Conservation (phyloP, 495 filamentous ascomycete species). For the Penicillium fimorum region DNA sequence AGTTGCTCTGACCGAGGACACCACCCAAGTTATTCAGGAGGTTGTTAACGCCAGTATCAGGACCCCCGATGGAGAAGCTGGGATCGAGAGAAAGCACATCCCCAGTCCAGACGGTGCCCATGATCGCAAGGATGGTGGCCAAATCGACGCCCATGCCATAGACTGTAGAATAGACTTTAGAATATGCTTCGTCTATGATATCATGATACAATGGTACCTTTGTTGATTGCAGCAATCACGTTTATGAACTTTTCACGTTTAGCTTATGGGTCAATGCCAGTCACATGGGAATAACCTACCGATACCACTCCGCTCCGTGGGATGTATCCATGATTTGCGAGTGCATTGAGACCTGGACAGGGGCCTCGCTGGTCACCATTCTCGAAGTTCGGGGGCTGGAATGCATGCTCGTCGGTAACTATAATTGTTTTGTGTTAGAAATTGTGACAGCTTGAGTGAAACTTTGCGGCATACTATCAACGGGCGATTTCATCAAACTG, state of each 20-base stretch:
- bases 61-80: conserved; percentile 41
- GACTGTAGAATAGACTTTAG: conserved; percentile 20
- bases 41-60: conserved; percentile 30
- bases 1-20: conserved; percentile 22
- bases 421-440: conserved; percentile 1
- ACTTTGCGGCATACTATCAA: conserved; percentile 25
- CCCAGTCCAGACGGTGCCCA: conserved; percentile 52
- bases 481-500: conserved; percentile 23
- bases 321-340: conserved; percentile 56
- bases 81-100: conserved; percentile 40
- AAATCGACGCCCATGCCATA: conserved; percentile 54
- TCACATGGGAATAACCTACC: conserved; percentile 14
- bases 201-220: conserved; percentile 17
- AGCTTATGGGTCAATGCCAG: conserved; percentile 28
- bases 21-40: conserved; percentile 30
- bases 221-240: conserved; percentile 29
- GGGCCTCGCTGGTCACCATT: conserved; percentile 45
- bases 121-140: conserved; percentile 48
- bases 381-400: conserved; percentile 36
- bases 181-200: not conserved
- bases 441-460: not conserved
- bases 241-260: conserved; percentile 24
- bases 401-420: conserved; percentile 41
- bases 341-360: conserved; percentile 52
- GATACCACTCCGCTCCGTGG: conserved; percentile 51